Percentiles rank a stretch among this genome's conserved stretches.
Evolutionary conservation across 1,139 yeast genomes (phyloP).

Genomic region (Arxiozyma slooffiae): DNA sequence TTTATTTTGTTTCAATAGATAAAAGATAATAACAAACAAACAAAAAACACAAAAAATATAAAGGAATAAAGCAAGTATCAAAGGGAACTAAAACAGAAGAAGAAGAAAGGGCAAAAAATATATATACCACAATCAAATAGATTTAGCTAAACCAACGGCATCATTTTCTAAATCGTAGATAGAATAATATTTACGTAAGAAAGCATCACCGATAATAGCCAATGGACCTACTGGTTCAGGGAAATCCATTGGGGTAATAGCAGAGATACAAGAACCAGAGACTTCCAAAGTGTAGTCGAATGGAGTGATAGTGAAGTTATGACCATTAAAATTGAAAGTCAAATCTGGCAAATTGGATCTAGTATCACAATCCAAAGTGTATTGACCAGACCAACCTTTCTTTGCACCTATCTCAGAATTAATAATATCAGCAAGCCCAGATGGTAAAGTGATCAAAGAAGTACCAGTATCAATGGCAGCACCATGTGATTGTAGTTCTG

Average conservation of each 20-base stretch:
- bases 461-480: constrained; percentile 99
- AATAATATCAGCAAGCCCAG: constrained; percentile 87
- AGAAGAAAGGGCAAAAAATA: background rate
- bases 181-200: constrained; percentile 89
- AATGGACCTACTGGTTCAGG: constrained; percentile 94
- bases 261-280: constrained; percentile 89
- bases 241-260: constrained; percentile 94
- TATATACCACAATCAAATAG: constrained; percentile 6
- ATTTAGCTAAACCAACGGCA: constrained; percentile 82
- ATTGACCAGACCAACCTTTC: constrained; percentile 96
- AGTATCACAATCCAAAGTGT: constrained; percentile 75
- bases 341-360: constrained; percentile 82
- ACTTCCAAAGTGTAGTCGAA: constrained; percentile 89
- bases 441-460: constrained; percentile 86
- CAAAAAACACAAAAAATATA: no score
- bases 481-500: constrained; percentile 72
- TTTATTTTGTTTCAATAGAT: no score
- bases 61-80: no score
- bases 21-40: no score
- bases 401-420: constrained; percentile 94
- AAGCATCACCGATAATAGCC: constrained; percentile 94
- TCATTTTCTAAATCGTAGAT: constrained; percentile 81
- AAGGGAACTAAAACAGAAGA: no score
- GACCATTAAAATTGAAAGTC: constrained; percentile 79
- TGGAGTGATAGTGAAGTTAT: constrained; percentile 80